Conservation (phyloP, 2,329 filamentous ascomycete species). For the Pleomassaria siparia region DNA sequence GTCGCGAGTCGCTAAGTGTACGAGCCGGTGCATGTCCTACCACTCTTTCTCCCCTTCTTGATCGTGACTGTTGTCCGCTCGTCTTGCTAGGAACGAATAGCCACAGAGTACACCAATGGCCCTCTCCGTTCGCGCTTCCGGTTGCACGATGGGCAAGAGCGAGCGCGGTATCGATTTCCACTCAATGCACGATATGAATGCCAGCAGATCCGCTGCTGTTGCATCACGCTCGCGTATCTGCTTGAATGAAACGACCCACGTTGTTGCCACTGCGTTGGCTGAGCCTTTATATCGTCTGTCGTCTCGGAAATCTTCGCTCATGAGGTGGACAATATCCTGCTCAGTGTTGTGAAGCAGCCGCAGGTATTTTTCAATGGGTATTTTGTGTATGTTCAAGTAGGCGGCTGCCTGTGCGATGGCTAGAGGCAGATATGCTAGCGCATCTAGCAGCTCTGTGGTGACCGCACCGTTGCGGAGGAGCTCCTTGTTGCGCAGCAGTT, state of each 20-base stretch:
- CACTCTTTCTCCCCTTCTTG: constrained; percentile 1
- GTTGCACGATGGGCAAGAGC: constrained; percentile 9
- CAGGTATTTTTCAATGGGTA: constrained; percentile 37
- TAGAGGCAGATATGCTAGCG: constrained; percentile 42
- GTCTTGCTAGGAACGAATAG: constrained; percentile 23
- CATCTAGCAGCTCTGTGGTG: constrained; percentile 2
- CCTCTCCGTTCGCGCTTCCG: constrained; percentile 13
- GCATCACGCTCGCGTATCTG: constrained; percentile 23
- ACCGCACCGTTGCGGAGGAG: constrained; percentile 5
- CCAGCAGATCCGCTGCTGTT: constrained; percentile 40
- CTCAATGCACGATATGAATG: constrained; percentile 25
- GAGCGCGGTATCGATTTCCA: constrained; percentile 16
- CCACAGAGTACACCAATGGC: constrained; percentile 25
- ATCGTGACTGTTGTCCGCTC: constrained; percentile 3
- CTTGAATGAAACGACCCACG: constrained; percentile 49
- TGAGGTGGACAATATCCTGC: constrained; percentile 32
- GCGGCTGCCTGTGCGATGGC: constrained; percentile 31
- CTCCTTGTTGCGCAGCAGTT: constrained; percentile 4
- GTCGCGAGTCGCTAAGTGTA: constrained; percentile 18
- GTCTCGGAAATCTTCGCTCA: constrained; percentile 44
- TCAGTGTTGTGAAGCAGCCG: constrained; percentile 32
- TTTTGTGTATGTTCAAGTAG: constrained; percentile 41
- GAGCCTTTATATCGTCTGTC: constrained; percentile 37
- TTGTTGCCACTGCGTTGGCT: constrained; percentile 45
- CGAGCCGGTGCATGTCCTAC: constrained; percentile 17